phyloP scores from a whole-genome alignment of 768 basidiomycete species.

The Rhodotorula diobovata region DNA sequence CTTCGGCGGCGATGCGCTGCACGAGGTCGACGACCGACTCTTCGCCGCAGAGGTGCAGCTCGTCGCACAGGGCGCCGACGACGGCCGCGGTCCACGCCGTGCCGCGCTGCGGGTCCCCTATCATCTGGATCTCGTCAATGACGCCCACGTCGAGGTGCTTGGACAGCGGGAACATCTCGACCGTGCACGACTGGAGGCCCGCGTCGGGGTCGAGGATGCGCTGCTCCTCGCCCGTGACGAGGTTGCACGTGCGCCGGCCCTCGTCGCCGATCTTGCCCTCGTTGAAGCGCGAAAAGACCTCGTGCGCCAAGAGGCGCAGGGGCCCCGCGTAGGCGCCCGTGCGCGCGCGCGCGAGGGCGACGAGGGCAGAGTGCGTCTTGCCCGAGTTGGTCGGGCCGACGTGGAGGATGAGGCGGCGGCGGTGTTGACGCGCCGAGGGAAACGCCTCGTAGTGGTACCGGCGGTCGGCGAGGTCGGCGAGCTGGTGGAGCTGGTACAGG shows the following conservation, averaged over 20 bases:
- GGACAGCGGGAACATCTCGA: slow-evolving; percentile 72
- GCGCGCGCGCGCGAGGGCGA: slow-evolving; percentile 70
- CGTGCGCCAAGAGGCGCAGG: slow-evolving; percentile 84
- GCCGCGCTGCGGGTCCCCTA: slow-evolving; percentile 72
- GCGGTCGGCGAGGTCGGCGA: slow-evolving; percentile 26
- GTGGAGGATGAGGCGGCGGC: slow-evolving; percentile 82
- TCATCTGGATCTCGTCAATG: slow-evolving; percentile 96
- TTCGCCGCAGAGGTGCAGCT: slow-evolving; percentile 93
- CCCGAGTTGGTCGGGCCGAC: slow-evolving; percentile 97
- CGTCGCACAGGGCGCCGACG: slow-evolving; percentile 66
- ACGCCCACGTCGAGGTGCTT: slow-evolving; percentile 69
- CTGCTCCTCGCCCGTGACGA: slow-evolving; percentile 87
- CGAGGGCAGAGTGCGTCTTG: slow-evolving; percentile 88
- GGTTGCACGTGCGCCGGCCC: slow-evolving; percentile 67
- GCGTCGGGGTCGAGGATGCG: slow-evolving; percentile 61
- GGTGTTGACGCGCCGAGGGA: slow-evolving; percentile 57
- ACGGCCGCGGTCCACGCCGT: slow-evolving; percentile 77
- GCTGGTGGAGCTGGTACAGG: slow-evolving; percentile 30
- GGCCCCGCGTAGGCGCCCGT: slow-evolving; percentile 85
- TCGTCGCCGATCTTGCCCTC: slow-evolving; percentile 77
- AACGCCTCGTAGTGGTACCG: slow-evolving; percentile 39
- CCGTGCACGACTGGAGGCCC: slow-evolving; percentile 71
- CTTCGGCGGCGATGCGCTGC: slow-evolving; percentile 60
- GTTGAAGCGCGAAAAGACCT: slow-evolving; percentile 88
- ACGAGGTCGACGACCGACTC: slow-evolving; percentile 84